Conservation (phyloP, 176 grass and related monocot genomes). For the Oryza nivara region DNA sequence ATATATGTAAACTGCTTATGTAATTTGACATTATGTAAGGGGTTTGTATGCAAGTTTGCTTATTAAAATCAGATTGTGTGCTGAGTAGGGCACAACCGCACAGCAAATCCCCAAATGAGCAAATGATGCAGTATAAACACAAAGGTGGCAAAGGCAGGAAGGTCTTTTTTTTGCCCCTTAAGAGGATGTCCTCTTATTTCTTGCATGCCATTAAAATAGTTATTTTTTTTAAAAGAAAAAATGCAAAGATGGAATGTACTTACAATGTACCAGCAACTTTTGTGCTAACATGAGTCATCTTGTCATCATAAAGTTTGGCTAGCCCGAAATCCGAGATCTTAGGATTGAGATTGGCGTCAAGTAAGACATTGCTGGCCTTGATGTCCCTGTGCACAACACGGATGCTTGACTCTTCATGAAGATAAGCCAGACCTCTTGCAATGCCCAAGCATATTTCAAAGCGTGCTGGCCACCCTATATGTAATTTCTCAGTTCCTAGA, state of each 20-base stretch:
- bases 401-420: slow-evolving; percentile 79
- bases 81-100: too few relatives aligned
- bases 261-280: slow-evolving; percentile 91
- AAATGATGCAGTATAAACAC: too few relatives aligned
- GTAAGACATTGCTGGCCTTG: slow-evolving; percentile 81
- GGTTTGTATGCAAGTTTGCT: too few relatives aligned
- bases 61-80: too few relatives aligned
- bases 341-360: slow-evolving; percentile 70
- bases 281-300: slow-evolving; percentile 84
- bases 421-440: slow-evolving; percentile 68
- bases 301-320: slow-evolving; percentile 86
- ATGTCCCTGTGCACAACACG: slow-evolving; percentile 86
- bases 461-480: slow-evolving; percentile 67
- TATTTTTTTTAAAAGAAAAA: too few relatives aligned
- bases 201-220: too few relatives aligned
- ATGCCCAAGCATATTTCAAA: slow-evolving; percentile 80
- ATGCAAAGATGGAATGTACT: slow-evolving; percentile 28
- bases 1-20: too few relatives aligned
- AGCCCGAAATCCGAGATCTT: slow-evolving; percentile 96
- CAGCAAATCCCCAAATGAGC: too few relatives aligned
- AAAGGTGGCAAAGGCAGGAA: background rate
- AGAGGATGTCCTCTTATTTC: too few relatives aligned
- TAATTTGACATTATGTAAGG: too few relatives aligned
- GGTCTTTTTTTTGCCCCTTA: too few relatives aligned
- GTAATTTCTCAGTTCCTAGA: slow-evolving; percentile 50